Evolutionary conservation across 331 rosid genomes (phyloP).

Genomic region (Prunus yedoensis): DNA sequence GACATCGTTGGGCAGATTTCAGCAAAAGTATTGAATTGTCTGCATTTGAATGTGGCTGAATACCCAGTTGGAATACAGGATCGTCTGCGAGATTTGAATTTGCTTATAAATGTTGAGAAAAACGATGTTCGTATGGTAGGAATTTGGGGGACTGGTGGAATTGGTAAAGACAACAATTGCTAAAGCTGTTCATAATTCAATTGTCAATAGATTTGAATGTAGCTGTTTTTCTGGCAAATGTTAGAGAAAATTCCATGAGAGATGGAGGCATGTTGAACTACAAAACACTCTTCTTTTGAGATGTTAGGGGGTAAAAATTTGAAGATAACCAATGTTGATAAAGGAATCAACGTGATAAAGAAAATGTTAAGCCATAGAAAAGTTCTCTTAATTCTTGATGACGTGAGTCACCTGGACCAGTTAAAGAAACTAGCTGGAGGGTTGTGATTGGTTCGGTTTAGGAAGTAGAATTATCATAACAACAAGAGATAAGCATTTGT

Average conservation of each 20-base stretch:
- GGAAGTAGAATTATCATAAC: background rate
- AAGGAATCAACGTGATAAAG: background rate
- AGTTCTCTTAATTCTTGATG: background rate
- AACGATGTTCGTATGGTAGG: background rate
- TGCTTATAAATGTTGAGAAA: background rate
- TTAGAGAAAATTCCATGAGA: background rate
- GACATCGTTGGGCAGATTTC: background rate
- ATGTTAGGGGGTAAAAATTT: background rate
- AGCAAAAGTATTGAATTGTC: background rate
- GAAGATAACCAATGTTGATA: background rate
- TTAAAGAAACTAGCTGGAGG: background rate
- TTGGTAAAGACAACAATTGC: slow-evolving; percentile 19
- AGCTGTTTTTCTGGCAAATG: background rate
- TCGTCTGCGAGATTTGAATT: background rate
- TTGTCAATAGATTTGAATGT: background rate
- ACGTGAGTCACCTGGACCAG: too few species aligned
- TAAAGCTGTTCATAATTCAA: background rate
- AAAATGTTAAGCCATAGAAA: background rate
- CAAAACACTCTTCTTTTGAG: background rate
- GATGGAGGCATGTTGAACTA: background rate
- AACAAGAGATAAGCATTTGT: background rate
- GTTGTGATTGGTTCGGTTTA: background rate
- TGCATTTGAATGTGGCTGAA: background rate
- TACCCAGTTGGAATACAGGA: background rate
- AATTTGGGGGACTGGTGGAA: slow-evolving; percentile 5